Evolutionary conservation across 2,329 filamentous ascomycete genomes (phyloP), one percentile per base, ranked within the genome.

Genomic region (Xylariales sp.): DNA sequence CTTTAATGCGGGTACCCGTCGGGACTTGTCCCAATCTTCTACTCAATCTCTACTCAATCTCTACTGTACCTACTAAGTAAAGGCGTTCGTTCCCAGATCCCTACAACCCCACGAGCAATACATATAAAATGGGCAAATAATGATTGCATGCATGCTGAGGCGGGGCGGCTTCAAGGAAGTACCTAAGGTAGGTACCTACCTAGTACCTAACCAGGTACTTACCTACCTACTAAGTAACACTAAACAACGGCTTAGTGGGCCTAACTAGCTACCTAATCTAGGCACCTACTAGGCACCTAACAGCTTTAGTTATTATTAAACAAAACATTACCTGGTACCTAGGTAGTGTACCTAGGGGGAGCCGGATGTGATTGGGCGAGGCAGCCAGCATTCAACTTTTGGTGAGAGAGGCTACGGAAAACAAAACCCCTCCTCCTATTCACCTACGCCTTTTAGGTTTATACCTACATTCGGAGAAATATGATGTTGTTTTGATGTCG

Each of bases 1-100:
- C 36, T 60, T 55, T 39, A 34, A 45, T 56, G 64, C 49, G 59
- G 64, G 63, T 66, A 60, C 64, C 57, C 54, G 48, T 63, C 58
- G 43, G 48, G 50, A 55, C 58, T 56, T 48, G 55, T 67, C 59
- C 62, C 48, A 57, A 54, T 64, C 48, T 45, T 39, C 36, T 39
- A 10, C 8, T 10, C 23, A 23, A 39, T 39, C 36, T 39, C 8
- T 8, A 39, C 36, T 23, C 23, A 23, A 23, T 23, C 23, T 23
- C 23, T 23, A 23, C 23, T n/a, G 12, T 39, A 36, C 16, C 5
- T 28, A 3, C 32, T 55, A 55, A 36, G 10, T 39, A 34, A 7
- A 32, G 14, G 28, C 18, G 39, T 18, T 5, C 3, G 50, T 53
- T 39, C 55, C 55, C 48, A 49, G 61, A 63, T 58, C 64, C 59